These are phyloP conservation scores for Coemansia sp. DNA, from an alignment of 192 early-diverging fungal species.

Conservation along the genomic window DNA sequence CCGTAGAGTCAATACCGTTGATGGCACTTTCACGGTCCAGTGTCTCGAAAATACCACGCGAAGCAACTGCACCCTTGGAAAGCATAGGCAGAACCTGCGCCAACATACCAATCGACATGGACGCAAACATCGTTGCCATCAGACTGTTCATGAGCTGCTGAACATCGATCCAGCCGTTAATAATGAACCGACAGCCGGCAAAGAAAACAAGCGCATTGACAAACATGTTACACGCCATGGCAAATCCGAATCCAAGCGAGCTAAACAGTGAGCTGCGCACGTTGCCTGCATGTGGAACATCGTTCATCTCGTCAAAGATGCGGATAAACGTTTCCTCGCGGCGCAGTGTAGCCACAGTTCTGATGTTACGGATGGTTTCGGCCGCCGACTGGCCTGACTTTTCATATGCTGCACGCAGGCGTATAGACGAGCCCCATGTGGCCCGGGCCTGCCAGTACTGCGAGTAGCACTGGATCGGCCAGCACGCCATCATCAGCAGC, in stretches of 20 bases:
- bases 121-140: constrained; percentile 61
- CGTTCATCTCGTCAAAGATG: constrained; percentile 49
- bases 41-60: constrained; percentile 71
- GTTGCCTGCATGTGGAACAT: constrained; percentile 50
- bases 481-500: constrained; percentile 62
- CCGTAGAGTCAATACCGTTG: constrained; percentile 34
- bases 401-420: constrained; percentile 67
- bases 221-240: constrained; percentile 59
- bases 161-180: constrained; percentile 52
- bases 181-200: constrained; percentile 57
- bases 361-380: constrained; percentile 81
- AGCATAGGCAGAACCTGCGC: constrained; percentile 66
- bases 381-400: constrained; percentile 68
- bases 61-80: constrained; percentile 79
- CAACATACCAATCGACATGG: constrained; percentile 58
- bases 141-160: constrained; percentile 40
- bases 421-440: constrained; percentile 44
- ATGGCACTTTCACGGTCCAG: constrained; percentile 73
- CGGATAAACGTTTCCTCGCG: constrained; percentile 55
- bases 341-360: constrained; percentile 78
- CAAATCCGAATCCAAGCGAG: constrained; percentile 55
- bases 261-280: constrained; percentile 41
- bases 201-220: constrained; percentile 62
- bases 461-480: constrained; percentile 70
- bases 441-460: constrained; percentile 64